Percentiles rank a stretch among this genome's conserved stretches.
Conservation (phyloP, 352 stramenopile genomes). For the Plasmopara muralis region DNA sequence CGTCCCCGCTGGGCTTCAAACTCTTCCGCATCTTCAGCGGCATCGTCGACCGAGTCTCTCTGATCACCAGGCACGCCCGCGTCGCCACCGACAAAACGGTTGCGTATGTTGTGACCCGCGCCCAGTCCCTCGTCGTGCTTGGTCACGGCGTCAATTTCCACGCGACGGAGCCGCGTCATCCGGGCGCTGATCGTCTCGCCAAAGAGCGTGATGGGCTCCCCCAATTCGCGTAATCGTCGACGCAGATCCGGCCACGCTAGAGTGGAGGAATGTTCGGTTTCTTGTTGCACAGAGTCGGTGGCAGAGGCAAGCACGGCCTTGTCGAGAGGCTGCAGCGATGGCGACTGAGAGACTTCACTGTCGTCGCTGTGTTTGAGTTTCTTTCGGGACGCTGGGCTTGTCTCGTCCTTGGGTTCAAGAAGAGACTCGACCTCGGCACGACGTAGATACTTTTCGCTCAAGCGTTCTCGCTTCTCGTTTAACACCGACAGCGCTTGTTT, state of each 20-base stretch:
- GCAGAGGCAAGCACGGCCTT: too few relatives aligned
- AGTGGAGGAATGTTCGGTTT: constrained; percentile 11
- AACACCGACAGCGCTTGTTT: constrained; percentile 67
- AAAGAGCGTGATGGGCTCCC: constrained; percentile 85
- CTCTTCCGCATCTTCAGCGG: constrained; percentile 25
- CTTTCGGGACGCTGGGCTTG: constrained; percentile 18
- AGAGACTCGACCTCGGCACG: constrained; percentile 67
- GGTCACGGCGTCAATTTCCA: constrained; percentile 59
- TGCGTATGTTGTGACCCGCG: constrained; percentile 69
- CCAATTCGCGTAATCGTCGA: constrained; percentile 67
- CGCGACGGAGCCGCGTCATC: constrained; percentile 52
- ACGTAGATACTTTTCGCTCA: constrained; percentile 76
- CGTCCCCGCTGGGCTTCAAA: constrained; percentile 15
- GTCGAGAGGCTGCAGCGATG: background rate
- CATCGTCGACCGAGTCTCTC: constrained; percentile 43
- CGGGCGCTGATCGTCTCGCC: constrained; percentile 62
- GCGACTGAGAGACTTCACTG: constrained; percentile 1
- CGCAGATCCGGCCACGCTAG: constrained; percentile 75
- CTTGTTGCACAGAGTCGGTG: too few relatives aligned
- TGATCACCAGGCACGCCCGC: constrained; percentile 24
- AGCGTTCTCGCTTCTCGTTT: constrained; percentile 37
- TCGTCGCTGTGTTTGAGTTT: constrained; percentile 32
- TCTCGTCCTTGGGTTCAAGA: constrained; percentile 24
- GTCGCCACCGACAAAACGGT: constrained; percentile 59
- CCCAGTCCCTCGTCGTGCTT: constrained; percentile 66